Evolutionary conservation across 768 basidiomycete genomes (phyloP).

Genomic region (Leccinum barrowsii): DNA sequence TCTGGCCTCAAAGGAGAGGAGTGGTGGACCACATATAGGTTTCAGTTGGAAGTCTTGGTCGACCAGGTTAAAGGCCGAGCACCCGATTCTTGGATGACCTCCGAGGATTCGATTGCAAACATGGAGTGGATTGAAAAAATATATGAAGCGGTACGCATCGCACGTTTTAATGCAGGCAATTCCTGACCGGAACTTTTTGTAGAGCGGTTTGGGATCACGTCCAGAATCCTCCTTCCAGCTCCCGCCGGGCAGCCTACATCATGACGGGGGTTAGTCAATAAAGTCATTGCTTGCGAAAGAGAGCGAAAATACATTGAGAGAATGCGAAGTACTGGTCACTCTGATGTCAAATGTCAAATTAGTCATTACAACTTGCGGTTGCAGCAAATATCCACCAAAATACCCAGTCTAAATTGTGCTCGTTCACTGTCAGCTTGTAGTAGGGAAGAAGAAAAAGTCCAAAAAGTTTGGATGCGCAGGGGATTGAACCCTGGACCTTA

Average conservation of each 20-base stretch:
- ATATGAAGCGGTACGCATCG: conserved; percentile 45
- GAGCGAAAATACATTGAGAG: neutral
- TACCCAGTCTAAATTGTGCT: too few species aligned
- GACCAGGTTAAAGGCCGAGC: conserved; percentile 51
- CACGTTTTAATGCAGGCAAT: neutral
- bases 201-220: conserved; percentile 34
- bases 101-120: conserved; percentile 52
- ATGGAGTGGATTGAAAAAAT: conserved; percentile 58
- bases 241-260: neutral
- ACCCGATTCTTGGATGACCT: conserved; percentile 52
- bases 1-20: conserved; percentile 43
- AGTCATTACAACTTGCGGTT: neutral
- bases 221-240: conserved; percentile 31
- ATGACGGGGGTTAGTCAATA: neutral
- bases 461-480: conserved; percentile 37
- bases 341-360: conserved; percentile 2
- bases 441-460: too few species aligned
- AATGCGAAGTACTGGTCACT: neutral
- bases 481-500: conserved; percentile 44
- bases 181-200: neutral
- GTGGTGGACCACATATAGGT: conserved; percentile 55
- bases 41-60: conserved; percentile 63
- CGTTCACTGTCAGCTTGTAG: too few species aligned
- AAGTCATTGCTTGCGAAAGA: neutral
- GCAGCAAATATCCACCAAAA: neutral